A percentile compares a stretch with the other conserved stretches of the same genome.
Conservation (phyloP, 2,329 filamentous ascomycete species). For the Exophiala sp. region DNA sequence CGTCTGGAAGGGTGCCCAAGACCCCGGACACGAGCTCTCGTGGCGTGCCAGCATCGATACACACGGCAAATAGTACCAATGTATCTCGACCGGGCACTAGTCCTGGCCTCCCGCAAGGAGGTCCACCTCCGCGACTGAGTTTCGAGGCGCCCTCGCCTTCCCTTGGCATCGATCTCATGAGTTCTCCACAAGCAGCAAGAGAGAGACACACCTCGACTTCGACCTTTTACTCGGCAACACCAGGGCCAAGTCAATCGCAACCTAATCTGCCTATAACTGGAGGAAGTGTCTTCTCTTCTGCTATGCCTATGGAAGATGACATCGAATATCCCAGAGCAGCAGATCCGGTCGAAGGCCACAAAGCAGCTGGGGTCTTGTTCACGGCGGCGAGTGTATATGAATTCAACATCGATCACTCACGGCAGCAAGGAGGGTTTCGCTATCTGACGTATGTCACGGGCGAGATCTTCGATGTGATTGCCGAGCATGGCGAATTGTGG, state of each 20-base stretch:
- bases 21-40: slow-evolving; percentile 18
- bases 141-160: slow-evolving; percentile 44
- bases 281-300: slow-evolving; percentile 74
- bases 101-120: slow-evolving; percentile 15
- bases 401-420: slow-evolving; percentile 91
- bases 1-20: slow-evolving; percentile 39
- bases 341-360: slow-evolving; percentile 30
- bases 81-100: slow-evolving; percentile 24
- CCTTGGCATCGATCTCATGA: slow-evolving; percentile 18
- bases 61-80: slow-evolving; percentile 17
- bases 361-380: slow-evolving; percentile 69
- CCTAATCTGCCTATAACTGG: slow-evolving; percentile 41
- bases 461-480: slow-evolving; percentile 91
- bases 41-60: slow-evolving; percentile 11
- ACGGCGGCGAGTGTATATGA: slow-evolving; percentile 91
- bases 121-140: slow-evolving; percentile 42
- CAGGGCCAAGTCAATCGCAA: slow-evolving; percentile 50
- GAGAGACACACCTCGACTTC: slow-evolving; percentile 28
- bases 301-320: slow-evolving; percentile 73
- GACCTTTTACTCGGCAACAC: slow-evolving; percentile 30
- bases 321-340: slow-evolving; percentile 34
- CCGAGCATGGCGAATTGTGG: slow-evolving; percentile 96
- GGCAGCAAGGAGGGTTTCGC: slow-evolving; percentile 89
- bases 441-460: slow-evolving; percentile 94
- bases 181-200: slow-evolving; percentile 16